A percentile compares a stretch with the other conserved stretches of the same genome.
Evolutionary conservation across 257 asterid species (phyloP).

Genomic region (Euphrasia confusa): DNA sequence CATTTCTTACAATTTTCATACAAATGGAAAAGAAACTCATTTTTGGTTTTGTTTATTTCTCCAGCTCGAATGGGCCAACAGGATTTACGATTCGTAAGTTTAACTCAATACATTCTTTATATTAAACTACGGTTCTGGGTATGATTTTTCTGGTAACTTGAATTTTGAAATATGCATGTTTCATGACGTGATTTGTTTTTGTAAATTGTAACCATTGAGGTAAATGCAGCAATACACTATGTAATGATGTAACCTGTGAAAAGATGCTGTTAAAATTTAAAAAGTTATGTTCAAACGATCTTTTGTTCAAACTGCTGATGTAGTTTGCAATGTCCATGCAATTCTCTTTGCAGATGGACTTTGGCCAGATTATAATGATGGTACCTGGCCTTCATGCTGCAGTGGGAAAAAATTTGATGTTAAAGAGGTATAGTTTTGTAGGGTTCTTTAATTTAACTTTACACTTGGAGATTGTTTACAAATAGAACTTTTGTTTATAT

Average conservation of each 20-base stretch:
- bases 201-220: neutral
- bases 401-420: constrained; percentile 52
- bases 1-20: constrained; percentile 7
- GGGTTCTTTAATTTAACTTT: neutral
- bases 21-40: constrained; percentile 27
- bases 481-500: constrained; percentile 3
- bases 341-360: constrained; percentile 73
- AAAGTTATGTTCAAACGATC: constrained; percentile 4
- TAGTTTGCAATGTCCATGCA: constrained; percentile 15
- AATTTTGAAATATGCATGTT: constrained; percentile 15
- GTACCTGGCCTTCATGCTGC: constrained; percentile 93
- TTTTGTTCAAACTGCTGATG: constrained; percentile 11
- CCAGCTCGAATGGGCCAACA: constrained; percentile 59
- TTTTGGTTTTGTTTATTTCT: constrained; percentile 26
- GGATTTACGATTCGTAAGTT: constrained; percentile 86
- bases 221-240: constrained; percentile 5
- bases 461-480: constrained; percentile 15
- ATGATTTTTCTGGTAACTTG: constrained; percentile 11
- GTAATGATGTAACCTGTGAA: neutral
- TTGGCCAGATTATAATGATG: constrained; percentile 90
- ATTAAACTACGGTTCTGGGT: neutral
- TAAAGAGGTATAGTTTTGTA: constrained; percentile 44
- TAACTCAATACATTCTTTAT: constrained; percentile 17
- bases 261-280: constrained; percentile 8
- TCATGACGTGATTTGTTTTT: neutral